Conservation (phyloP, 176 grass and related monocot genomes). For the Carex pumila region DNA sequence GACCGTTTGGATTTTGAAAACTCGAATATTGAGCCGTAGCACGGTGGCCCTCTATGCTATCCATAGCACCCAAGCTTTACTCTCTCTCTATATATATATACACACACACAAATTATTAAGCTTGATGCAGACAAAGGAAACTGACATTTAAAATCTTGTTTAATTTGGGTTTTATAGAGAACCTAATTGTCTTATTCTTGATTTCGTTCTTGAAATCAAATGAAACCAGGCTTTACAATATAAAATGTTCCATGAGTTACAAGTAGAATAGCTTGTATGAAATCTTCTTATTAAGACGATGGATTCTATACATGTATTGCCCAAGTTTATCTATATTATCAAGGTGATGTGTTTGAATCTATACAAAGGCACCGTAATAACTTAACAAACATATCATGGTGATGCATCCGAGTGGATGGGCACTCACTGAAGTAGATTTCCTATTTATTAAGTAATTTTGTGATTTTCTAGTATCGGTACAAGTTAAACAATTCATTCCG, state of each 20-base stretch:
- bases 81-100: too few relatives aligned
- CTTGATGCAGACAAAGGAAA: background rate
- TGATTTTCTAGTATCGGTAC: background rate
- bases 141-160: background rate
- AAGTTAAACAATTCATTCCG: background rate
- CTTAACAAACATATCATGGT: background rate
- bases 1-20: too few relatives aligned
- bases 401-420: background rate
- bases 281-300: background rate
- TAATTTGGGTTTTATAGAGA: background rate
- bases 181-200: background rate
- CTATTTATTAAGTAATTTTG: background rate
- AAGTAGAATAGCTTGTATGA: background rate
- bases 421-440: background rate
- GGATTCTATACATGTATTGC: background rate
- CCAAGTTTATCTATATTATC: background rate
- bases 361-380: background rate
- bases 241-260: background rate
- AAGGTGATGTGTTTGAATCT: background rate
- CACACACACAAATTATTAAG: background rate
- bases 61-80: too few relatives aligned
- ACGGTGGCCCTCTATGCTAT: too few relatives aligned
- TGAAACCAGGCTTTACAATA: background rate
- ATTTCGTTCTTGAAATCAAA: background rate
- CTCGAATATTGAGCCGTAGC: too few relatives aligned